Base-by-base conservation (phyloP, 345 rosid genomes). In the Ailanthus altissimus region DNA sequence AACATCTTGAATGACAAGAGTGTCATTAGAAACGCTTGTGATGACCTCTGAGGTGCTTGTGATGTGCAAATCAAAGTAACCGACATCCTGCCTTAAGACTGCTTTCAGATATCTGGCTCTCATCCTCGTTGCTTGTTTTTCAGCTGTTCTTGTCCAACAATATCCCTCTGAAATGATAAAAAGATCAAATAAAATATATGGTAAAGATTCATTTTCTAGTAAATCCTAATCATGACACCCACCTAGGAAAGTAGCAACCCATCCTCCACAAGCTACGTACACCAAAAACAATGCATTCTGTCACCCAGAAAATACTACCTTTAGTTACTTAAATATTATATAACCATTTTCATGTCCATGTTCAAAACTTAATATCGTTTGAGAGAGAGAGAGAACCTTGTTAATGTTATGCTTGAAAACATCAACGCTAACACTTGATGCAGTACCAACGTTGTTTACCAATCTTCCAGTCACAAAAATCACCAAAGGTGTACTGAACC, bases 61-160 rank as follows among this genome's bases (percentile, higher is more conserved):
- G 15, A 90, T 92, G 78, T 92, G 90, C 81, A 91, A 83, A 87
- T 92, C 98, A 71, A 92, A 92, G 81, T 89, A 94, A 5, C 86
- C 89, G 0, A 94, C 97, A 9, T 94, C 98, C 88, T 94, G 97
- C 78, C 98, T 85, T 40, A 94, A 54, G 5, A 94, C 90, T 20
- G 98, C 94, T 78, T 88, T 91, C 79, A 92, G 75, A 75, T 94
- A 92, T 38, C 85, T 87, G 8, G 85, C 89, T 76, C 97, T 87
- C 97, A 94, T 89, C 80, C 91, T 90, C 40, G 94, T 75, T 21
- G 98, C 92, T 63, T 91, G 93, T 65, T 97, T 89, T 81, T 88
- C 97, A 10, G 93, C 98, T 74, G 97, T 92, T 88, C 97, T 87
- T 74, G 97, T 89, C 97, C 97, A 92, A 58, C 98, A 92, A 77